A percentile compares a stretch with the other conserved stretches of the same genome.
Conservation (phyloP, 2,329 filamentous ascomycete genomes). For the Chaetoscypha palmicola region DNA sequence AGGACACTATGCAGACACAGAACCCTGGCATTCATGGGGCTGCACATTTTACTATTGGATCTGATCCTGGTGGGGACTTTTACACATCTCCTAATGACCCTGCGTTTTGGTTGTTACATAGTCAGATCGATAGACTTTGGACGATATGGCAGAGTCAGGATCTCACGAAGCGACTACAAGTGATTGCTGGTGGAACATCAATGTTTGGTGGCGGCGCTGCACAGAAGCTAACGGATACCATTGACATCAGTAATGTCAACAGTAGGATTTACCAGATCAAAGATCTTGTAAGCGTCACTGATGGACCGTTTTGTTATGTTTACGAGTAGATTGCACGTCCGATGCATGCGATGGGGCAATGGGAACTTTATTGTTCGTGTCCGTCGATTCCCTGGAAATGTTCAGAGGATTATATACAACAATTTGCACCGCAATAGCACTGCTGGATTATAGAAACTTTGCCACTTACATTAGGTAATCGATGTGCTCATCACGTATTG, state of each 20-base stretch:
- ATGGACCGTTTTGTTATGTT: slow-evolving; percentile 39
- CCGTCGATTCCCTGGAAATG: too few species aligned
- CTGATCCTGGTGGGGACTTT: slow-evolving; percentile 38
- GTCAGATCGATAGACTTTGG: slow-evolving; percentile 39
- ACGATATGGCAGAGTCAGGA: slow-evolving; percentile 42
- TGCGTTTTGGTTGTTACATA: slow-evolving; percentile 39
- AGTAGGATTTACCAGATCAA: slow-evolving; percentile 10
- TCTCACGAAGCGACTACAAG: slow-evolving; percentile 20
- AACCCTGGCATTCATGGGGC: slow-evolving; percentile 29
- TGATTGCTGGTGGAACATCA: slow-evolving; percentile 14
- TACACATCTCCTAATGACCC: slow-evolving; percentile 38
- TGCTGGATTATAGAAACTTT: too few species aligned
- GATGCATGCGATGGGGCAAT: too few species aligned
- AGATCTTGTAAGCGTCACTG: slow-evolving; percentile 34
- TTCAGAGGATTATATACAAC: too few species aligned
- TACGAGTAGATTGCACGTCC: slow-evolving; percentile 37
- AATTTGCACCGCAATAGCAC: too few species aligned
- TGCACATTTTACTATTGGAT: slow-evolving; percentile 37
- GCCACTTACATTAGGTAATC: too few species aligned
- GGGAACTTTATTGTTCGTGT: too few species aligned
- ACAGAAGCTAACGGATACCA: slow-evolving; percentile 14
- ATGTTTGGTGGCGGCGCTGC: slow-evolving; percentile 15
- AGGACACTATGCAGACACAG: slow-evolving; percentile 37
- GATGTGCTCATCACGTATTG: too few species aligned
- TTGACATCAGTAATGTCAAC: slow-evolving; percentile 7